Base-by-base conservation (phyloP, 139 green algal species). In the Nannochloris sp. region DNA sequence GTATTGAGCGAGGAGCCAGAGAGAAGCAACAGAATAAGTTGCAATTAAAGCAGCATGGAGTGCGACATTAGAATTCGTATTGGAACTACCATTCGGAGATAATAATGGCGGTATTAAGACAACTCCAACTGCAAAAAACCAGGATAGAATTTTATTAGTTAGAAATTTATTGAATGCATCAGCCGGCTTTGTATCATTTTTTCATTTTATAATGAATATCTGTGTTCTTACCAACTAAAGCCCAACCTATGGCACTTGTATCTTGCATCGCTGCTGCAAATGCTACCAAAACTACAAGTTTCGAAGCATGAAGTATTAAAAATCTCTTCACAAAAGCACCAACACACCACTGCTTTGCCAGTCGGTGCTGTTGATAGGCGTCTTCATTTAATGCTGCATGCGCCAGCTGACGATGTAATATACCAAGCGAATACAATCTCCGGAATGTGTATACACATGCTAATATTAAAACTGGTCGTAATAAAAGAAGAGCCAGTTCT, bases 1-100 rank as follows among this genome's bases (percentile, higher is more conserved):
- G 32, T 80, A 81, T 61, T 81, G 76, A 4, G 54, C 32, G 31
- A 83, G 19, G 54, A 81, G 67, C 74, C 74, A 81, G 5, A 30
- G 31, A 1, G 37, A 54, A 4, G 63, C 66, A 19, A 77, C 14
- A 0, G 55, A 23, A 6, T 60, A 24, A 1, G 39, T 24, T 4
- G 6, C 32, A 1, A 27, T 12, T 27, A 75, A 60, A 0, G 32
- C 42, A 19, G 35, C n/a, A 12, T 51, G 34, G 33, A 74, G 31
- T 0, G 55, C 23, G 9, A 31, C 46, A 31, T 36, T 34, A 6
- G 42, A 47, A 29, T 36, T 14, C 13, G 4, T 12, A 30, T 25
- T 53, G 6, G 45, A 31, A 29, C 68, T 30, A 25, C 19, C 37
- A 8, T 59, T 58, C 7, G 61, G 54, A 4, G 70, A 61, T 7